Evolutionary conservation across 2,329 filamentous ascomycete species (phyloP), one percentile per base, ranked within the genome.

Genomic region (Delphinella strobiligena): DNA sequence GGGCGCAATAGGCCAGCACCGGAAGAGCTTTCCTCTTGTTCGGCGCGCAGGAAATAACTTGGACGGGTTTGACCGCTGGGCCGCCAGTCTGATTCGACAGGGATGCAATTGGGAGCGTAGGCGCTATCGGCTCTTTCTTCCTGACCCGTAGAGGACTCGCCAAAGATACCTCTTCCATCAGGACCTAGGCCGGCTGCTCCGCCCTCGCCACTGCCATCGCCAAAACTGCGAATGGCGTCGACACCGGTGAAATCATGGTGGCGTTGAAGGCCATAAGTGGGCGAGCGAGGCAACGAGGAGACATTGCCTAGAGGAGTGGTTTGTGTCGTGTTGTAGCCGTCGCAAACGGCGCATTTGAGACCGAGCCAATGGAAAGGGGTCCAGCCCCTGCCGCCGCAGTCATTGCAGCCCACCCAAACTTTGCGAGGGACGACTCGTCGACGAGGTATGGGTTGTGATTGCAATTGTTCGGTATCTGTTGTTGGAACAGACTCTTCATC

Each of bases 301-400:
- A n/a, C 55, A 18, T 51, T 49, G 22, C 61, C 62, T 11, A 67
- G 51, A 0, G 66, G 61, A 0, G 63, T 61, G 38, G 68, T 54
- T 45, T 69, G 66, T 36, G 64, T 67, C 8, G 67, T 71, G 44
- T 71, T 71, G 57, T 69, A 71, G 14, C 65, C 66, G 42, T 69
- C 67, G 51, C 67, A 78, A 51, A 71, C 61, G 35, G 67, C 78
- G 56, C 91, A 98, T 60, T 93, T 94, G 34, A 94, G 68, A 0
- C 91, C 91, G 4, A 96, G 68, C 86, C 91, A 98, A 61, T 98
- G 91, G 56, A 93, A 98, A 19, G 75, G 73, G 16, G 91, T 86
- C 16, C 82, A 82, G 45, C 82, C 88, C 56, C 87, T 88, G 10
- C 83, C 82, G 34, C 80, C 84, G 61, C 91, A 98, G 62, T 98